Base-by-base conservation (phyloP, 306 rosid species). In the Fragaria iinumae region DNA sequence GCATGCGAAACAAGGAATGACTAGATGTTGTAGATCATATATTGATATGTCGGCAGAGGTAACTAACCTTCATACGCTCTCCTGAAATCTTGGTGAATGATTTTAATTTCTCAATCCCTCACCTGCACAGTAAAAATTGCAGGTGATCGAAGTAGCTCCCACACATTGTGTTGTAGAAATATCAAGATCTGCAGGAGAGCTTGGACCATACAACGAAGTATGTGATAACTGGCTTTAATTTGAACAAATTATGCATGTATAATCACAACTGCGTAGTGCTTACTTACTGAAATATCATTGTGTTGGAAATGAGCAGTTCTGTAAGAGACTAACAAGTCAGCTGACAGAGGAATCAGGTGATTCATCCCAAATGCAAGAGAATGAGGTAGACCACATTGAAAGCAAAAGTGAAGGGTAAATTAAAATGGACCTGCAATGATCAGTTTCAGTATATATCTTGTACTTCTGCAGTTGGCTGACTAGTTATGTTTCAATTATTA, bases 101-200 rank as follows among this genome's bases (percentile, higher is more conserved):
- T 56, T 47, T 59, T 29, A 32, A n/a, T 50, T 68, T 72, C 7
- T 75, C 14, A 75, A 41, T 63, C 44, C 60, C 72, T 76, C 71
- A 73, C 65, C 64, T 11, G 16, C 21, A 11, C n/a, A 64, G 45
- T 63, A 67, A 36, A 87, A 83, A 43, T 84, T 50, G 55, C 88
- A 92, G 97, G 96, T 90, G 79, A 90, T 82, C 60, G 93, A 90
- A 81, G 93, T 92, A 77, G 85, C 97, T 77, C 97, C 97, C 11
- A 80, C 86, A 25, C 81, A 87, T 76, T 92, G 96, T 86, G 96
- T 92, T 20, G 74, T 92, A 72, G 86, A 90, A 70, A 76, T 92
- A 87, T 86, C 96, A 63, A 89, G 84, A 83, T 92, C 96, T 77
- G 73, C 77, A 10, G 97, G 96, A 74, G 92, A 89, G 76, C 80